Evolutionary conservation across 176 grass and related monocot species (phyloP).

Genomic region (Ampelocalamus luodianensis): DNA sequence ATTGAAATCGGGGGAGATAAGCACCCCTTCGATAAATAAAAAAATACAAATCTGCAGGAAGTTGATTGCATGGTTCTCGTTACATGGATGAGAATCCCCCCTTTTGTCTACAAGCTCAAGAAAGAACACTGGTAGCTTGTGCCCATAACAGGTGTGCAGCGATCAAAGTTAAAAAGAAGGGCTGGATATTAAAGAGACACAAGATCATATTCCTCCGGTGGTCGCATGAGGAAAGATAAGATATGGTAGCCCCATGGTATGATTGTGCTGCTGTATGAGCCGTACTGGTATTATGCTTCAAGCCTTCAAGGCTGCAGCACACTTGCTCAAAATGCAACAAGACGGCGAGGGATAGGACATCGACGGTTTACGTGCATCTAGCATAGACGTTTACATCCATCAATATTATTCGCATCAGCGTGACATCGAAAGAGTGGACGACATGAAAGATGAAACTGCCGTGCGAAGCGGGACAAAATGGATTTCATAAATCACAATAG

Average conservation of each 20-base stretch:
- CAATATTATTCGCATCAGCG: not conserved
- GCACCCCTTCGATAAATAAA: too few relatives aligned
- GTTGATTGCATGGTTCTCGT: not conserved
- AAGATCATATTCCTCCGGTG: slow-evolving; percentile 25
- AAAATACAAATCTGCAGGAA: not conserved
- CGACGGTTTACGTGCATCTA: not conserved
- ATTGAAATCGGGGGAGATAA: too few relatives aligned
- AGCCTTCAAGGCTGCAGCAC: not conserved
- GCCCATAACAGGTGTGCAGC: not conserved
- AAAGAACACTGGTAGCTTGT: not conserved
- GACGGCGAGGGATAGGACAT: not conserved
- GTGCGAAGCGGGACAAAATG: not conserved
- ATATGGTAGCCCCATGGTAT: not conserved
- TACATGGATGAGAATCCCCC: not conserved
- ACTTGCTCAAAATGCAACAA: slow-evolving; percentile 21
- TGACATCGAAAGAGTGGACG: slow-evolving; percentile 28
- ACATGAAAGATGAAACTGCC: not conserved
- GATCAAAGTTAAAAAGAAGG: slow-evolving; percentile 7
- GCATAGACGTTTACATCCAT: not conserved
- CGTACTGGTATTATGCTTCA: not conserved
- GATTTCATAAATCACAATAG: slow-evolving; percentile 17
- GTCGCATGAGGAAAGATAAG: slow-evolving; percentile 21
- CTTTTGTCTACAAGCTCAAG: not conserved
- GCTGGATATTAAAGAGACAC: slow-evolving; percentile 25
- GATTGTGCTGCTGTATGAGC: not conserved